Evolutionary conservation across 225 moss, liverwort and hornwort species (phyloP).

Genomic region (Ulota crispa): DNA sequence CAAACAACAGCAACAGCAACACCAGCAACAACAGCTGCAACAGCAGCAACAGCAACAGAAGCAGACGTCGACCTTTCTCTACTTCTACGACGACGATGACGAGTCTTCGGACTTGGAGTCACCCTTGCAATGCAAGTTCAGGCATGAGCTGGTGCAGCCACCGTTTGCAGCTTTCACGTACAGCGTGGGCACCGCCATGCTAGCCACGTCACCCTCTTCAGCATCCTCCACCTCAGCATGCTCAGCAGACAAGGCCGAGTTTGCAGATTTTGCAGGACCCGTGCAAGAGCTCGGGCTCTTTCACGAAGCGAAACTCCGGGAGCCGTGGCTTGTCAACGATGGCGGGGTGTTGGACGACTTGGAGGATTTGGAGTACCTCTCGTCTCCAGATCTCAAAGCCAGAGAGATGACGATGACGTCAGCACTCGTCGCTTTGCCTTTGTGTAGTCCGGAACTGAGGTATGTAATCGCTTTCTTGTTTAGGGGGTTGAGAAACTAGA

Average conservation of each 20-base stretch:
- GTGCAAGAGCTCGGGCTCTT: constrained; percentile 28
- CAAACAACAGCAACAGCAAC: neutral
- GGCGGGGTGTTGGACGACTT: constrained; percentile 27
- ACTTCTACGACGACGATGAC: constrained; percentile 34
- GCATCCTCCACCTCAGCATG: neutral
- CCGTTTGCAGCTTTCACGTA: constrained; percentile 46
- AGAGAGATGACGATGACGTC: neutral
- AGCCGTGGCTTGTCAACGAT: constrained; percentile 43
- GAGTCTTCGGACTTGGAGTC: constrained; percentile 58
- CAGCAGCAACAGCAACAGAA: neutral
- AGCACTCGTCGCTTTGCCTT: neutral
- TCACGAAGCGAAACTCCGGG: constrained; percentile 30
- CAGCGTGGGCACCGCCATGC: constrained; percentile 30
- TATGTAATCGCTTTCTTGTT: neutral
- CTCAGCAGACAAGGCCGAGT: constrained; percentile 19
- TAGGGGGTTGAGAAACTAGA: no score
- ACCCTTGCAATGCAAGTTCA: constrained; percentile 17
- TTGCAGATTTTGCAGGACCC: neutral
- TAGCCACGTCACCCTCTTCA: constrained; percentile 25
- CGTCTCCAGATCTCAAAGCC: constrained; percentile 19
- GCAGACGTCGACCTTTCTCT: neutral
- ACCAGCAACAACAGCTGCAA: neutral
- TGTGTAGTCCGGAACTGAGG: neutral
- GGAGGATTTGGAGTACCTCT: constrained; percentile 45
- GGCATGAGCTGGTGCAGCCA: neutral